A percentile compares a stretch with the other conserved stretches of the same genome.
These are phyloP conservation scores for Tephrocybe rancida DNA, from an alignment of 768 basidiomycete genomes.

Conservation along the genomic window DNA sequence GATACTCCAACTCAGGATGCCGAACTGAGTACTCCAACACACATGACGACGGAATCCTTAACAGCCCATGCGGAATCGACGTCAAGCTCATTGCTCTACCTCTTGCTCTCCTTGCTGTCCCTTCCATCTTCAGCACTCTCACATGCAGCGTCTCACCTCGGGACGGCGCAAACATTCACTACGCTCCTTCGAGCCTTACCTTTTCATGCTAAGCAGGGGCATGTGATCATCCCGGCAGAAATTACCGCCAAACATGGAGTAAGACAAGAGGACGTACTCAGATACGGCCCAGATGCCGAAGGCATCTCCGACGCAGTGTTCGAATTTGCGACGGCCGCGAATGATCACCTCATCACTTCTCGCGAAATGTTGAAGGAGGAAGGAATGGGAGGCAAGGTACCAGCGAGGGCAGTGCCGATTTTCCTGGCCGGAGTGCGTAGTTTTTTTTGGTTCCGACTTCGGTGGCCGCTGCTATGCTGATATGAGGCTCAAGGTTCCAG, in stretches of 20 bases:
- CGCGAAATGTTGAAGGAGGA: constrained; percentile 65
- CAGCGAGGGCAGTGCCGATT: constrained; percentile 63
- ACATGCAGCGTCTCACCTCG: constrained; percentile 84
- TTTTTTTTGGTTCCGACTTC: constrained; percentile 16
- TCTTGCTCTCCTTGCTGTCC: constrained; percentile 68
- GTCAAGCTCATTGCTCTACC: constrained; percentile 75
- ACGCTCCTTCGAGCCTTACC: constrained; percentile 78
- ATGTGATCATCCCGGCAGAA: constrained; percentile 79
- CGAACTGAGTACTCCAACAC: constrained; percentile 64
- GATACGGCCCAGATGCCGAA: constrained; percentile 51
- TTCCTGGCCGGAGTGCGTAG: constrained; percentile 73
- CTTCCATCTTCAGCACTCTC: constrained; percentile 57
- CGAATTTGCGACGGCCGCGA: constrained; percentile 80
- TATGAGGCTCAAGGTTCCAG: constrained; percentile 57
- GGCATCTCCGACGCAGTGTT: constrained; percentile 80
- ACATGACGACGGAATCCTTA: constrained; percentile 69
- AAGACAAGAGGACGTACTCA: constrained; percentile 78
- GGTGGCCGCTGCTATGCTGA: constrained; percentile 22
- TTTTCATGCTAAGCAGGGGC: constrained; percentile 71
- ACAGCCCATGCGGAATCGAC: constrained; percentile 80
- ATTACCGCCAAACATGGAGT: constrained; percentile 79
- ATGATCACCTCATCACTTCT: constrained; percentile 79
- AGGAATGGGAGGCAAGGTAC: constrained; percentile 51
- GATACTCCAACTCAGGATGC: constrained; percentile 48
- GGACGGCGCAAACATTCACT: constrained; percentile 68